These are phyloP conservation scores for Fusarium euwallaceae DNA, from an alignment of 2,329 filamentous ascomycete species.

Conservation along the genomic window DNA sequence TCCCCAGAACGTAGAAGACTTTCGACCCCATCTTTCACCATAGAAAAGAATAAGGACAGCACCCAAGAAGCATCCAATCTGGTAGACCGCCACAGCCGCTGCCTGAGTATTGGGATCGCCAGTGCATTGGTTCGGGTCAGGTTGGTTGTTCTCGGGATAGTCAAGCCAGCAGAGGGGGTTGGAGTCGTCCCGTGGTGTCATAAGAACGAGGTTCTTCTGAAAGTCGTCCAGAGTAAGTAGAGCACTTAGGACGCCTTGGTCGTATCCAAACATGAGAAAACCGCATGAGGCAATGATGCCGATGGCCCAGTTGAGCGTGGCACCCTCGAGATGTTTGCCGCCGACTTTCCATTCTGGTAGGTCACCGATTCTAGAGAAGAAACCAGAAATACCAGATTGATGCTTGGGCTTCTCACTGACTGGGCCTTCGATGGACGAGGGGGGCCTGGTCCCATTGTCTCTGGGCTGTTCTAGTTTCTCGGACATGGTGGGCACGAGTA, in stretches of 20 bases:
- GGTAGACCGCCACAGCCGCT: constrained; percentile 7
- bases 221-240: constrained; percentile 11
- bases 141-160: constrained; percentile 5
- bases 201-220: constrained; percentile 3
- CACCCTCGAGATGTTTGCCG: constrained; percentile 41
- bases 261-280: constrained; percentile 49
- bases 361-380: constrained; percentile 36
- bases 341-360: constrained; percentile 44
- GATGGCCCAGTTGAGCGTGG: constrained; percentile 44
- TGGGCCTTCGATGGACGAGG: background rate
- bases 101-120: constrained; percentile 8
- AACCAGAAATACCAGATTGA: constrained; percentile 17
- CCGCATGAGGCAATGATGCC: constrained; percentile 48
- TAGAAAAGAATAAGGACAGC: constrained; percentile 48
- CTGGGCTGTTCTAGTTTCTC: background rate
- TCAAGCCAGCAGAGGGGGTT: constrained; percentile 13
- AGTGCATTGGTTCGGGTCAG: constrained; percentile 1
- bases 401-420: constrained; percentile 5
- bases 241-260: constrained; percentile 47
- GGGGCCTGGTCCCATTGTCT: background rate
- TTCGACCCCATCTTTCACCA: constrained; percentile 49
- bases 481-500: background rate
- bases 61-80: constrained; percentile 34
- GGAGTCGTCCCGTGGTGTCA: background rate
- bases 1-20: constrained; percentile 51